Conservation (phyloP, 2,329 filamentous ascomycete genomes). For the Alternaria triticimaculans region DNA sequence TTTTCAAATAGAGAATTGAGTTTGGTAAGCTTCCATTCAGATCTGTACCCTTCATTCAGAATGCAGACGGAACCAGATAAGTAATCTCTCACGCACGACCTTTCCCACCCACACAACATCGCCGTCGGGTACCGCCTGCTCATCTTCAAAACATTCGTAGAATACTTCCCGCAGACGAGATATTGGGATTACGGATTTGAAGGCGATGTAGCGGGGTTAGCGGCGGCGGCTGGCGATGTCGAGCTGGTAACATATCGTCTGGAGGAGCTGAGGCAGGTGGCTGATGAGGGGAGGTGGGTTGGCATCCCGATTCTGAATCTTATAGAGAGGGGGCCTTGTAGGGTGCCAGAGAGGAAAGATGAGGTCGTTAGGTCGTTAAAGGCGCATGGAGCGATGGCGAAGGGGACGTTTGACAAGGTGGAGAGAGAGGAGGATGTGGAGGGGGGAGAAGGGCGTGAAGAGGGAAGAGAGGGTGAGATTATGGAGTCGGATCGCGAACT, state of each 20-base stretch:
- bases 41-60: neutral
- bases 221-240: neutral
- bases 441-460: neutral
- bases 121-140: too few species aligned
- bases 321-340: neutral
- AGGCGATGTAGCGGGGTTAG: neutral
- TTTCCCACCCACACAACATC: too few species aligned
- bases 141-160: neutral
- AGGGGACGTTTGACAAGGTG: neutral
- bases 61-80: neutral
- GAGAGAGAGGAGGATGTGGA: neutral
- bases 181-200: fast-evolving
- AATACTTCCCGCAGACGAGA: neutral
- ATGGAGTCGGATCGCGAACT: neutral
- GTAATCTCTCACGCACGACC: neutral
- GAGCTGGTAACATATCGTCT: neutral
- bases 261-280: neutral
- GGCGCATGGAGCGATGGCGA: neutral
- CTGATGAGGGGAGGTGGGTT: neutral
- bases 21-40: neutral
- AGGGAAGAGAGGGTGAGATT: neutral
- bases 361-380: neutral
- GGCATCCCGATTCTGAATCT: fast-evolving
- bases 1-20: neutral
- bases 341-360: neutral